Evolutionary conservation across 2,329 filamentous ascomycete genomes (phyloP).

Genomic region (Chrysoporthe puriensis): DNA sequence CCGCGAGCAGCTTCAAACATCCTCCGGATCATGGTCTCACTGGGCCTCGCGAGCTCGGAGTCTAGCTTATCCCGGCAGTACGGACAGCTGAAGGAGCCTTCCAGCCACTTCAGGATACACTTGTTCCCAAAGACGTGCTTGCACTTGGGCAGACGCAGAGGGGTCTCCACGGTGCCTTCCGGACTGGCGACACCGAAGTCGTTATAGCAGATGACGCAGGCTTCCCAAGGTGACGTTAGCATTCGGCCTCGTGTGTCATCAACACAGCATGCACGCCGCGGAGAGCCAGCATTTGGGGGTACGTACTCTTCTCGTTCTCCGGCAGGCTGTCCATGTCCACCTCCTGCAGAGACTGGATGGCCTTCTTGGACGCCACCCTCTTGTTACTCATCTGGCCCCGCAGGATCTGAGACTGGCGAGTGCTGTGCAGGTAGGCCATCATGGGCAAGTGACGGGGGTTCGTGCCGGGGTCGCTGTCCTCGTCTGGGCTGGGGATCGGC

Average conservation of each 20-base stretch:
- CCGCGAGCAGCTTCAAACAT: constrained; percentile 31
- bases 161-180: constrained; percentile 60
- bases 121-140: constrained; percentile 67
- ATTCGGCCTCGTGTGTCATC: not conserved
- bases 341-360: constrained; percentile 50
- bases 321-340: constrained; percentile 50
- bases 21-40: constrained; percentile 35
- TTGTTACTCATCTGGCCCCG: constrained; percentile 49
- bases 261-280: constrained; percentile 16
- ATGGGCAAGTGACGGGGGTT: constrained; percentile 40
- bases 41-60: constrained; percentile 45
- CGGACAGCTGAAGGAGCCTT: constrained; percentile 64
- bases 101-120: constrained; percentile 69
- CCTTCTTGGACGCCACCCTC: constrained; percentile 51
- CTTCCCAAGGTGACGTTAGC: constrained; percentile 40
- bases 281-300: constrained; percentile 11
- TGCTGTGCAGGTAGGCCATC: constrained; percentile 4
- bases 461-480: constrained; percentile 36
- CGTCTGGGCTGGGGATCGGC: constrained; percentile 22
- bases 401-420: constrained; percentile 43
- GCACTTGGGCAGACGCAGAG: constrained; percentile 63
- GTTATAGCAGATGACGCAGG: constrained; percentile 67
- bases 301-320: constrained; percentile 53
- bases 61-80: constrained; percentile 66
- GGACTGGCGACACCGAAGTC: constrained; percentile 61